Percentiles rank a stretch among this genome's conserved stretches.
Evolutionary conservation across 768 basidiomycete genomes (phyloP).

Genomic region (Termitomyces sp.): DNA sequence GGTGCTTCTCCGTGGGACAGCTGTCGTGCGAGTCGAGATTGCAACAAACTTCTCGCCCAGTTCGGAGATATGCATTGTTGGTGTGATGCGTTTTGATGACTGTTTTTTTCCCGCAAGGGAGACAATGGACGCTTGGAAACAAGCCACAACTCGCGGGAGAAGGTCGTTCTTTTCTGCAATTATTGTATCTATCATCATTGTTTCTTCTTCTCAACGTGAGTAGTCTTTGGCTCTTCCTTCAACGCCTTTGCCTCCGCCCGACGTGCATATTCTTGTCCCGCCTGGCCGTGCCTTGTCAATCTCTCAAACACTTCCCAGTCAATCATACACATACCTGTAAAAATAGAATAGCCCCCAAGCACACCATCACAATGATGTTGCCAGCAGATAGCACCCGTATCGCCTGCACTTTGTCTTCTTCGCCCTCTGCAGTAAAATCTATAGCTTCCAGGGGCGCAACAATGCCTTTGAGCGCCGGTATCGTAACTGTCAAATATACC

Average conservation of each 20-base stretch:
- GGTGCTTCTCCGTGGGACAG: constrained; percentile 3
- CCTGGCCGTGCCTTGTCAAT: constrained; percentile 34
- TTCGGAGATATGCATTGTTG: neutral
- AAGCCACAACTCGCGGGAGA: constrained; percentile 1
- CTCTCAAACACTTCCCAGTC: neutral
- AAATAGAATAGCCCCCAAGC: constrained; percentile 57
- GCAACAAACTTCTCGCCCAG: neutral
- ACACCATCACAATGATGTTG: constrained; percentile 75
- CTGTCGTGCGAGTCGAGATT: neutral
- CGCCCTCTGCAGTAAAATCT: constrained; percentile 36
- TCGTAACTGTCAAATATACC: constrained; percentile 78
- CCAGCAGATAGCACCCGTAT: constrained; percentile 80
- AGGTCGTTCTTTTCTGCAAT: neutral
- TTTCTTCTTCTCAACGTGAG: constrained; percentile 30
- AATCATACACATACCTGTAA: constrained; percentile 56
- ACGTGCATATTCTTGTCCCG: constrained; percentile 80
- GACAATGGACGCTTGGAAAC: neutral
- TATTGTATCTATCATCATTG: constrained; percentile 19
- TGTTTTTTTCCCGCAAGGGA: neutral
- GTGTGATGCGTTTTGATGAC: constrained; percentile 1
- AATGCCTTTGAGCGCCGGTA: constrained; percentile 75
- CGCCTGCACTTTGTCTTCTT: constrained; percentile 67
- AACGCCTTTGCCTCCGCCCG: constrained; percentile 48
- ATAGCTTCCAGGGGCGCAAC: constrained; percentile 47
- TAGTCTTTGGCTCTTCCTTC: constrained; percentile 19